These are phyloP conservation scores for Theobroma grandiflorum DNA, from an alignment of 441 rosid species.

Conservation along the genomic window DNA sequence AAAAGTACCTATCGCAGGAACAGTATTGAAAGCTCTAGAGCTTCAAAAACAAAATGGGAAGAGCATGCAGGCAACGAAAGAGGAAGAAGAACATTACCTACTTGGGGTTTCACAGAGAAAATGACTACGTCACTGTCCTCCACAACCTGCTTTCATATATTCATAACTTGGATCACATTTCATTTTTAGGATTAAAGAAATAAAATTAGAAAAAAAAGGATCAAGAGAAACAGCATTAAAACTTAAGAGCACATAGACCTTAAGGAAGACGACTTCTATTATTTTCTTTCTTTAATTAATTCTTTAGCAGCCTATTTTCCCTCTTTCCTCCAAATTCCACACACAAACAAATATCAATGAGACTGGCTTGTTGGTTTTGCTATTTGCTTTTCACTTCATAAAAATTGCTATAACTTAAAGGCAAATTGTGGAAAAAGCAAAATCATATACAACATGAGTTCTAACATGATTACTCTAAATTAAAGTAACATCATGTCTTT, in stretches of 20 bases:
- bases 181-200: conserved; percentile 7
- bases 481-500: too few relatives aligned
- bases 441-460: background rate
- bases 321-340: background rate
- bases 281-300: background rate
- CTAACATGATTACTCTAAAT: background rate
- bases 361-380: background rate
- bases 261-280: background rate
- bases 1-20: background rate
- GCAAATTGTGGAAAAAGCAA: background rate
- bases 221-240: background rate
- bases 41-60: background rate
- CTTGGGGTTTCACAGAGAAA: conserved; percentile 94
- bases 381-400: background rate
- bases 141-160: conserved; percentile 63
- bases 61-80: background rate
- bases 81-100: conserved; percentile 50
- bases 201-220: background rate
- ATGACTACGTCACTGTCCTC: conserved; percentile 78
- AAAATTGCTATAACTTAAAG: background rate
- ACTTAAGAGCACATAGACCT: background rate
- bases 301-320: background rate
- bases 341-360: background rate
- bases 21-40: background rate
- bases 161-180: conserved; percentile 29